Evolutionary conservation across 2,329 filamentous ascomycete genomes (phyloP).

Genomic region (Pseudovirgaria hyperparasitica): DNA sequence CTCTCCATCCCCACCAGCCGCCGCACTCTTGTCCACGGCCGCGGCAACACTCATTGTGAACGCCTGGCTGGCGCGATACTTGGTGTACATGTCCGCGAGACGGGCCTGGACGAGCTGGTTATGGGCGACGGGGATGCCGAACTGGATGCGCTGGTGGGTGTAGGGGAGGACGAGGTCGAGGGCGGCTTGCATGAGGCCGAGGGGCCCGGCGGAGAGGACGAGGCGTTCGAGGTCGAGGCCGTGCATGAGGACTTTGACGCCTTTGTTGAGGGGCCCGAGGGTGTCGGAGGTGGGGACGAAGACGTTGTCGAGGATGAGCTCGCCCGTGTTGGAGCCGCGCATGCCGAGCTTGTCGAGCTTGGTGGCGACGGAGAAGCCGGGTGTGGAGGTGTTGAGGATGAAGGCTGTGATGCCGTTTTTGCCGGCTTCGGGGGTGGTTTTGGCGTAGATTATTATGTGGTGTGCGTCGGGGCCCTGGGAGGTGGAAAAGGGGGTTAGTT

Average conservation of each 20-base stretch:
- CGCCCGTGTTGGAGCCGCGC: conserved; percentile 92
- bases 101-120: conserved; percentile 91
- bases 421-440: conserved; percentile 67
- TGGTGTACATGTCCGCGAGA: conserved; percentile 95
- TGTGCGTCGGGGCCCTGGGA: conserved; percentile 72
- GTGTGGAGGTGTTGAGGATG: conserved; percentile 57
- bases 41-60: conserved; percentile 81
- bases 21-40: conserved; percentile 47
- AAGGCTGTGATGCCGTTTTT: conserved; percentile 94
- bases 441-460: conserved; percentile 89
- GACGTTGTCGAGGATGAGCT: conserved; percentile 80
- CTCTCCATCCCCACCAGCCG: conserved; percentile 31
- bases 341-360: conserved; percentile 98
- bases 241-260: conserved; percentile 88
- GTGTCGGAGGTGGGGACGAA: conserved; percentile 78
- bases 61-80: conserved; percentile 67
- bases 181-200: conserved; percentile 85
- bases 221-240: conserved; percentile 88
- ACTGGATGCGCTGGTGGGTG: conserved; percentile 79
- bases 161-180: conserved; percentile 82
- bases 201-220: conserved; percentile 77
- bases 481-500: neutral
- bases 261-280: conserved; percentile 66
- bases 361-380: conserved; percentile 73
- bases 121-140: conserved; percentile 71